Evolutionary conservation across 257 asterid species (phyloP), one percentile per base, ranked within the genome.

Genomic region (Galeopsis tetrahit): DNA sequence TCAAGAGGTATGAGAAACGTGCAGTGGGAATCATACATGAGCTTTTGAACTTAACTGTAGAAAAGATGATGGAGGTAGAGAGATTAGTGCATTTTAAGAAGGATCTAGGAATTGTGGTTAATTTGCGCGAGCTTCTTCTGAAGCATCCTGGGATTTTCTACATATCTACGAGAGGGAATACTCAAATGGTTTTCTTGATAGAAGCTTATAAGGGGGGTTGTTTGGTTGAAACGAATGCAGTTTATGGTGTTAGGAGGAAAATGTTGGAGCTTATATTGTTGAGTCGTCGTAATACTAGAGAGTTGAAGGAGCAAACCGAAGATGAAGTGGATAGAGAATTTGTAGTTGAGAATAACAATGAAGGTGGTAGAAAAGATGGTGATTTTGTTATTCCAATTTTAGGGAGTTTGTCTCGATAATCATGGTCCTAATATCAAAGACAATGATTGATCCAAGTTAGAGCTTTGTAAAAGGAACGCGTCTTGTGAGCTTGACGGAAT

Each of bases 81-180:
- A 79, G 91, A 43, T 70, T 91, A 87, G 91, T 81, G 13, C 99
- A 94, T 88, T 91, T 88, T 60, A 77, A 89, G 76, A 88, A 86
- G 84, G 97, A 89, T 82, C 80, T 94, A 3, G 97, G 95, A 2
- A 77, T 91, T 35, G 85, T 82, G 88, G 97, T 94, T 72, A 91
- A 91, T 73, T 46, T 94, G 42, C 87, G 97, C 0, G 99, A 94
- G 86, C 77, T 94, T 73, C 67, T 94, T 17, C 78, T 94, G 85
- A 92, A 85, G 85, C 90, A 91, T 79, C 93, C 93, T 0, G 97
- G 97, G 79, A 87, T 94, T 44, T 93, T 91, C 73, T 91, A 91
- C 75, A 33, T 94, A 34, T 87, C 97, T 2, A 88, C 85, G 3
- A 83, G 85, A 75, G 95, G 96, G 79, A 79, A 79, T 42, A 51